Evolutionary conservation across 2,329 filamentous ascomycete species (phyloP), one percentile per base, ranked within the genome.

Genomic region (Microthyrium microscopicum): DNA sequence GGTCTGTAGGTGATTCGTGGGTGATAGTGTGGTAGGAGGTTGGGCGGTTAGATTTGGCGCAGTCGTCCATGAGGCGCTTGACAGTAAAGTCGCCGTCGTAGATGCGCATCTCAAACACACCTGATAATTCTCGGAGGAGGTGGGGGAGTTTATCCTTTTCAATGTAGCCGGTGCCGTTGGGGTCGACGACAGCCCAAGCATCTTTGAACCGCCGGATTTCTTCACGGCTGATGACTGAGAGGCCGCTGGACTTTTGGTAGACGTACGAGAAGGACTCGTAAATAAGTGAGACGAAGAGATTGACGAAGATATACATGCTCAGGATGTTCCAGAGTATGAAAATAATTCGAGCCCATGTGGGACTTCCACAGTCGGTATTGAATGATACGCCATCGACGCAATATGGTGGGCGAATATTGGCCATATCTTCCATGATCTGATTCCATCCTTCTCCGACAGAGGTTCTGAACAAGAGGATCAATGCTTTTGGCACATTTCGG

Each of bases 221-320:
- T 46, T 94, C 84, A 42, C 89, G 71, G 46, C 83, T 91, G 46
- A 98, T 77, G 40, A 80, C 77, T 5, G 80, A 83, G 45, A 94
- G 68, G n/a, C 84, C 83, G 48, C 81, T 93, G 39, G 87, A 94
- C 41, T 84, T 73, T 58, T 98, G 91, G 53, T 95, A 98, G 41
- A 98, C 89, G 49, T 98, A 98, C 53, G 84, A 93, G 66, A 98
- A 98, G 57, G 85, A 95, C 61, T 98, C 89, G 58, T 91, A 98
- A 45, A 98, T 98, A 52, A 98, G 73, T 31, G 89, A 98, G 38
- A 98, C 87, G 54, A 98, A 98, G 50, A 98, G 61, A 49, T 87
- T 94, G 50, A 95, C 87, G 49, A 98, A 98, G 48, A 98, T 92
- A 58, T 98, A 98, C 89, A 98, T 98, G 78, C 87, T 95, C 56